Evolutionary conservation across 306 rosid species (phyloP).

Genomic region (Chamaecrista fasciculata): DNA sequence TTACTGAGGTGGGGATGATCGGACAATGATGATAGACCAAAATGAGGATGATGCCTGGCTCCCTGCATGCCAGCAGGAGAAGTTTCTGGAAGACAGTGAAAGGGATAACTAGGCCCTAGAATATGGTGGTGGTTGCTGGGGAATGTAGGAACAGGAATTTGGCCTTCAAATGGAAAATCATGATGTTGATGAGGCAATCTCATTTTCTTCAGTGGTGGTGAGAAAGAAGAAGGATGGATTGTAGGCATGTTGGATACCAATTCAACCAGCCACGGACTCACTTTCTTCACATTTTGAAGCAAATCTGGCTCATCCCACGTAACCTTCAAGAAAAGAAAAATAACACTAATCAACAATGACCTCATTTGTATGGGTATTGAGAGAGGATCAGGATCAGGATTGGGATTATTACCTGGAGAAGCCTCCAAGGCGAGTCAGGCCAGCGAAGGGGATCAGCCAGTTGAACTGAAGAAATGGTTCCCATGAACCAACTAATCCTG

Average conservation of each 20-base stretch:
- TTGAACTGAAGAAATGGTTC: constrained; percentile 79
- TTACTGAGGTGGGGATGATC: constrained; percentile 74
- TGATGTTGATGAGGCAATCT: constrained; percentile 66
- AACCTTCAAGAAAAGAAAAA: constrained; percentile 50
- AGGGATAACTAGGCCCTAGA: constrained; percentile 61
- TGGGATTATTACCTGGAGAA: constrained; percentile 67
- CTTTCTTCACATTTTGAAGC: constrained; percentile 87
- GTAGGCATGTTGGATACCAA: constrained; percentile 78
- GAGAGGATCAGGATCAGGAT: no score
- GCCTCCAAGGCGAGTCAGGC: constrained; percentile 97
- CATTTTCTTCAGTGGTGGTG: constrained; percentile 78
- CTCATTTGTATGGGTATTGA: not conserved
- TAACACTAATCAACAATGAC: not conserved
- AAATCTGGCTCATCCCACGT: constrained; percentile 97
- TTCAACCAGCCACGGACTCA: constrained; percentile 94
- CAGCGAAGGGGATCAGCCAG: constrained; percentile 73
- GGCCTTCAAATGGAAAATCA: constrained; percentile 66
- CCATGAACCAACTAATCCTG: constrained; percentile 85
- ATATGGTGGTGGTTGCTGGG: constrained; percentile 58
- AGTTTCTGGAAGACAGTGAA: constrained; percentile 65
- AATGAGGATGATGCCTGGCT: constrained; percentile 99
- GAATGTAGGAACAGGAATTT: constrained; percentile 54
- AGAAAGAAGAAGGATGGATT: constrained; percentile 66
- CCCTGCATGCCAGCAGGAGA: constrained; percentile 99
- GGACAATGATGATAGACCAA: constrained; percentile 64